Evolutionary conservation across 2,329 filamentous ascomycete genomes (phyloP).

Genomic region (Aspergillus tubingensis): DNA sequence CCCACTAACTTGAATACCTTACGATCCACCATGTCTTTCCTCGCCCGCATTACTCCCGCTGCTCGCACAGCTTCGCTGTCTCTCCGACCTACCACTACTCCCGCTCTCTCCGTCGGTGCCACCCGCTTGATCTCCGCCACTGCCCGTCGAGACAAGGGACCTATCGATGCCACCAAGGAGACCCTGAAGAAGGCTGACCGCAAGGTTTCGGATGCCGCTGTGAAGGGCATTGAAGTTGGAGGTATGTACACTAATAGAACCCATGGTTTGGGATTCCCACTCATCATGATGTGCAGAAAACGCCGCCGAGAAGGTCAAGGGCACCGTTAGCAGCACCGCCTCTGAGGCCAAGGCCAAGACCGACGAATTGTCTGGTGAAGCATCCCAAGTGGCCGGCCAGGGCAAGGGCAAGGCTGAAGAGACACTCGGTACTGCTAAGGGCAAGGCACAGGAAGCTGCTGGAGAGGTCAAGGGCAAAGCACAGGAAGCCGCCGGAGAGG

Average conservation of each 20-base stretch:
- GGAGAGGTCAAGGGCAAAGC: conserved; percentile 22
- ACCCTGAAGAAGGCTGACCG: conserved; percentile 60
- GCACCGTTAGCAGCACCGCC: conserved; percentile 43
- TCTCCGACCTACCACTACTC: conserved; percentile 7
- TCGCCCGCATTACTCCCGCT: conserved; percentile 35
- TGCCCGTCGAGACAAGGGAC: conserved; percentile 50
- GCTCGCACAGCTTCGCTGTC: conserved; percentile 24
- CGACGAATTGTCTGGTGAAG: conserved; percentile 10
- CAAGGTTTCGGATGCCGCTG: conserved; percentile 56
- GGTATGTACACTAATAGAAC: conserved; percentile 48
- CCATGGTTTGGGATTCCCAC: background rate
- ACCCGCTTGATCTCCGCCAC: conserved; percentile 55
- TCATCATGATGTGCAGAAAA: conserved; percentile 46
- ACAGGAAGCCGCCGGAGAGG: conserved; percentile 16
- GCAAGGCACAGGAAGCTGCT: conserved; percentile 18
- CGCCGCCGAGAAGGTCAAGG: conserved; percentile 49
- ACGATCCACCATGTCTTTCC: conserved; percentile 36
- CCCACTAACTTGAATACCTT: background rate
- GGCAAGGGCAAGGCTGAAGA: conserved; percentile 21
- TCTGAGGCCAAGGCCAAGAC: conserved; percentile 46
- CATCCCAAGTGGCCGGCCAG: conserved; percentile 10
- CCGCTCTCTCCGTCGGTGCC: conserved; percentile 21
- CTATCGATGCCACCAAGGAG: conserved; percentile 59
- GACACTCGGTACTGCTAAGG: conserved; percentile 17
- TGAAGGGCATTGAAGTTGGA: conserved; percentile 64